Evolutionary conservation across 192 early-diverging fungal genomes (phyloP), one percentile per base, ranked within the genome.

Genomic region (Glomus cerebriforme): DNA sequence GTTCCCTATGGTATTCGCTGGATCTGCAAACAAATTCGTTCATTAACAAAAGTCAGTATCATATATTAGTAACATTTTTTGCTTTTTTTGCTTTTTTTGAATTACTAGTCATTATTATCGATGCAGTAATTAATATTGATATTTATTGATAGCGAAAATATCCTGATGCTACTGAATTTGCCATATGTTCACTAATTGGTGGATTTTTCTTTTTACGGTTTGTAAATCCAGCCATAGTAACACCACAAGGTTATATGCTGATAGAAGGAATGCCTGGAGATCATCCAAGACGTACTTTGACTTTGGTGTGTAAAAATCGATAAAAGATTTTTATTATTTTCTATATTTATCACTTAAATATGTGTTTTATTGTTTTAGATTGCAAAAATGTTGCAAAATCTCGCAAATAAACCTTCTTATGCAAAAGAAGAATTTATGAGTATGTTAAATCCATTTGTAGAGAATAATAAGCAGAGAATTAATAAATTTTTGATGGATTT

Each of bases 1-100:
- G 94, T 95, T 19, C 97, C 97, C 1, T 98, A 96, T 79, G 97
- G 96, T 35, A 98, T 99, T 83, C 90, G 96, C 15, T 99, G 96
- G 96, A 96, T 99, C 66, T 99, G 97, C 83, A 99, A 99, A 79
- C 96, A 99, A 84, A 98, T 99, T 86, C 88, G 93, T 27, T 94
- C 92, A 8, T 84, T 99, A 79, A 96, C 96, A 7, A 96, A 95
- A 80, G 85, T 86, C 72, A 49, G 47, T 83, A 43, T 43, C 10
- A 2, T 43, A 12, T 43, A 43, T 43, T 39, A 31, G 24, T 67
- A 64, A 68, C 9, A 67, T 34, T 27, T 22, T 71, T 43, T 12
- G 7, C 6, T 43, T 43, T n/a, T n/a, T n/a, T n/a, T n/a, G n/a
- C n/a, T n/a, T n/a, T n/a, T n/a, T 43, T 43, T 39, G 17, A 35